Evolutionary conservation across 805 yeast species (phyloP).

Genomic region (Starmerella gropengiesseri): DNA sequence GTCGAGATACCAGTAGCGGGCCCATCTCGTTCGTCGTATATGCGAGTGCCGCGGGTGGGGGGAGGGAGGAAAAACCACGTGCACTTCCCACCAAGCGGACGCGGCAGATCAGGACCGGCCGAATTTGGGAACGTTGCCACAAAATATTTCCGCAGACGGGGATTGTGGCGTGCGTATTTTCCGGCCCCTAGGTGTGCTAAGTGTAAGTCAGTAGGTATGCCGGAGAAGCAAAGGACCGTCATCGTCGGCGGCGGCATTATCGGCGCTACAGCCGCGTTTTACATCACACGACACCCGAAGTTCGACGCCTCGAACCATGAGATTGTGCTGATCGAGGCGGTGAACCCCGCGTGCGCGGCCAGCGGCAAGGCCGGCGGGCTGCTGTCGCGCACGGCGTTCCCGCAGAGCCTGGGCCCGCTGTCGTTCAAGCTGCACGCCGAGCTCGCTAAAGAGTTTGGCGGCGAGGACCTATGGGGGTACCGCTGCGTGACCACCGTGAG

Average conservation of each 20-base stretch:
- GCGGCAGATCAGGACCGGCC: no score
- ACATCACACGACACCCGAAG: slow-evolving; percentile 68
- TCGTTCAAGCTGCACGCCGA: slow-evolving; percentile 79
- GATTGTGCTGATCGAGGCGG: slow-evolving; percentile 76
- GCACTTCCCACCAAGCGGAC: no score
- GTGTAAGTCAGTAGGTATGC: not conserved
- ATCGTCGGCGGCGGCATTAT: slow-evolving; percentile 69
- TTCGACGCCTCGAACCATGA: slow-evolving; percentile 64
- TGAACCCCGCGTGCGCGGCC: slow-evolving; percentile 94
- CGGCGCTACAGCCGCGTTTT: slow-evolving; percentile 91
- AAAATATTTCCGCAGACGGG: not conserved
- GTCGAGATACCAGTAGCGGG: no score
- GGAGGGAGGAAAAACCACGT: no score
- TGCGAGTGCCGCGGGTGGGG: slow-evolving; percentile 6
- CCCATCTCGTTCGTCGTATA: slow-evolving; percentile 11
- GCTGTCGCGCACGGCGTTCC: slow-evolving; percentile 92
- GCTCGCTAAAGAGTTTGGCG: slow-evolving; percentile 64
- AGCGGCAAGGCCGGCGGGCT: slow-evolving; percentile 96
- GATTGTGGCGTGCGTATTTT: not conserved
- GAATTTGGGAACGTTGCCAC: no score
- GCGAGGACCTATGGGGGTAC: slow-evolving; percentile 88
- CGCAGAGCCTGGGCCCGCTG: slow-evolving; percentile 82
- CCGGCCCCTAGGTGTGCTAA: not conserved
- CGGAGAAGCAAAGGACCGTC: slow-evolving; percentile 18
- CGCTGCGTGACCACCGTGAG: slow-evolving; percentile 78